A percentile compares a stretch with the other conserved stretches of the same genome.
Evolutionary conservation across 1,284 basidiomycete genomes (phyloP).

Genomic region (Boletellus deceptivus): DNA sequence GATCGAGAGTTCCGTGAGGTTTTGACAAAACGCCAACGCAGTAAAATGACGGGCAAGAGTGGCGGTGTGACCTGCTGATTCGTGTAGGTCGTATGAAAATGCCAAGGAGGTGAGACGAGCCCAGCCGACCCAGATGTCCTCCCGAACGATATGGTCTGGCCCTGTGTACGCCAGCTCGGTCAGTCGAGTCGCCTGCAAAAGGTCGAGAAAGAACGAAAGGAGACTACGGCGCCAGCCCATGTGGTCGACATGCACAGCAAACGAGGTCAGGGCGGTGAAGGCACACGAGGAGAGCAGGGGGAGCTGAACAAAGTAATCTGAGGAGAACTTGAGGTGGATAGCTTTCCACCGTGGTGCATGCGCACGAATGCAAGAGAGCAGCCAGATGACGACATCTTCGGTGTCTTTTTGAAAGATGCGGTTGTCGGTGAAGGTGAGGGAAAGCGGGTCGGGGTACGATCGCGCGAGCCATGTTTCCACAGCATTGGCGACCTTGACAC

Average conservation of each 20-base stretch:
- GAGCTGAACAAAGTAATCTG: constrained; percentile 25
- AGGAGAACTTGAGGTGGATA: constrained; percentile 28
- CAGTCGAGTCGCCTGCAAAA: constrained; percentile 16
- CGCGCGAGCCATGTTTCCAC: constrained; percentile 24
- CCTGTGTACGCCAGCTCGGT: constrained; percentile 28
- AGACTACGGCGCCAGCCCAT: constrained; percentile 29
- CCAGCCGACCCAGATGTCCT: constrained; percentile 27
- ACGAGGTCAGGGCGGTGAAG: constrained; percentile 24
- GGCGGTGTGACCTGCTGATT: constrained; percentile 27
- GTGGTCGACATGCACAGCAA: constrained; percentile 27
- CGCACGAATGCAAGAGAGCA: constrained; percentile 19
- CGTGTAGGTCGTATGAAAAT: constrained; percentile 26
- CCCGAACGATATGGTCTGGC: constrained; percentile 21
- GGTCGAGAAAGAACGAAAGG: constrained; percentile 23
- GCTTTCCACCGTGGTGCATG: constrained; percentile 25
- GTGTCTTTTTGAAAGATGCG: constrained; percentile 29
- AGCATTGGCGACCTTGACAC: constrained; percentile 9
- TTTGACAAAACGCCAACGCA: constrained; percentile 13
- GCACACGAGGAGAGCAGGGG: constrained; percentile 20
- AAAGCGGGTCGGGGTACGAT: constrained; percentile 23
- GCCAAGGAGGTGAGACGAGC: constrained; percentile 23
- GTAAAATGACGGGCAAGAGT: constrained; percentile 24
- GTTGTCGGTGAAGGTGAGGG: constrained; percentile 25
- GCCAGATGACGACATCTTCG: constrained; percentile 18
- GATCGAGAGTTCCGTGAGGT: constrained; percentile 25